Percentiles rank a stretch among this genome's conserved stretches.
Evolutionary conservation across 75 land plant genomes (phyloP).

Genomic region (Pseudotsuga menziesii): DNA sequence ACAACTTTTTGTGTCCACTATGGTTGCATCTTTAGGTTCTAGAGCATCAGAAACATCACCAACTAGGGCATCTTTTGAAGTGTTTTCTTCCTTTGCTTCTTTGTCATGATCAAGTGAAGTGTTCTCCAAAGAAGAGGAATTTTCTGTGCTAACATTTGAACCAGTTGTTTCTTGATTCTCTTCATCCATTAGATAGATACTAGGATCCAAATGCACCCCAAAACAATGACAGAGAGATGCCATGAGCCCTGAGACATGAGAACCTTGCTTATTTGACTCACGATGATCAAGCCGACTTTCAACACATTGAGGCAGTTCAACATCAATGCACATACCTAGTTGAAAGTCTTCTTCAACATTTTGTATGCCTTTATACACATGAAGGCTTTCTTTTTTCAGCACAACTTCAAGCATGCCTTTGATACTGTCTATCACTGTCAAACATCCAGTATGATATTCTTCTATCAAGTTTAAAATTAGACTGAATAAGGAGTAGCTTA

Average conservation of each 20-base stretch:
- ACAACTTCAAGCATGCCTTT: constrained; percentile 14
- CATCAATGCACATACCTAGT: neutral
- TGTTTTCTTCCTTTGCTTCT: too few relatives aligned
- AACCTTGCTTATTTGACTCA: neutral
- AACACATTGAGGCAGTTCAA: neutral
- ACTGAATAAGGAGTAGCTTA: constrained; percentile 15
- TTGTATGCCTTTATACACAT: neutral
- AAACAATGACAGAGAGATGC: constrained; percentile 19
- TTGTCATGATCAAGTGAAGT: too few relatives aligned
- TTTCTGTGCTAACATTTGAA: too few relatives aligned
- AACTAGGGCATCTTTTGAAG: too few relatives aligned
- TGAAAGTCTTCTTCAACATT: neutral
- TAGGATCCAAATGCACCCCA: constrained; percentile 19
- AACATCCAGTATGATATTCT: constrained; percentile 21
- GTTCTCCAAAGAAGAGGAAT: too few relatives aligned
- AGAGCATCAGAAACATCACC: too few relatives aligned
- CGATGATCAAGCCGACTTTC: neutral
- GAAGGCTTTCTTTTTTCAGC: constrained; percentile 6
- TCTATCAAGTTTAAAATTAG: constrained; percentile 22
- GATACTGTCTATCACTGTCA: constrained; percentile 16
- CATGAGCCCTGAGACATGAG: constrained; percentile 9
- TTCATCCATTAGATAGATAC: too few relatives aligned
- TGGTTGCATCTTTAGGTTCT: too few relatives aligned
- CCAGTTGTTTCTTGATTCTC: too few relatives aligned
- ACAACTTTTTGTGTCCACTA: too few relatives aligned